Evolutionary conservation across 176 grass and related monocot genomes (phyloP), one percentile per base, ranked within the genome.

Genomic region (Guadua angustifolia): DNA sequence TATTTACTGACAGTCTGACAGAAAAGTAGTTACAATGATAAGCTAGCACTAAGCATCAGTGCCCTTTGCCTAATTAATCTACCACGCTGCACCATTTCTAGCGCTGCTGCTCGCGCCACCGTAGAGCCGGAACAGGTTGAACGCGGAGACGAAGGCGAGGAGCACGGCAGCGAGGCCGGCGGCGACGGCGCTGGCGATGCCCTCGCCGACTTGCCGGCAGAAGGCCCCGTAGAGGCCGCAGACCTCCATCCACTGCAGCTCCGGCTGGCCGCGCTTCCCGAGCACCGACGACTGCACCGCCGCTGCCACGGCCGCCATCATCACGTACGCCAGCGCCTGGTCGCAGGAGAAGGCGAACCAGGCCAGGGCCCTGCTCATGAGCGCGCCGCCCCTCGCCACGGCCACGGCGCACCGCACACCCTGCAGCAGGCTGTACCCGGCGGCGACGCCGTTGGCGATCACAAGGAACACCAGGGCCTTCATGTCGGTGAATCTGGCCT

Each of bases 41-140:
- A 43, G 7, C 40, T 43, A 9, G 40, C 8, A 43, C 40, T 6
- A 9, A 43, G 40, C 40, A 9, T 2, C 17, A 53, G 51, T 18
- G 51, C 51, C 2, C 17, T 19, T 19, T 42, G 7, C 40, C 7
- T 8, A 17, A 5, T 6, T 53, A 24, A 63, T 9, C 49, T 72
- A 76, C 80, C 65, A 71, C 55, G 73, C 21, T 4, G 63, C 42
- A 7, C 13, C 85, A 47, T 46, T 64, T 15, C 69, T 46, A 7
- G 49, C 4, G 36, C 61, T 38, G 75, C 85, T 80, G 35, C 47
- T 69, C 55, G 88, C 90, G 82, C 78, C 82, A 14, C 50, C 42
- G 45, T 92, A 98, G 55, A 98, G 84, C 12, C 96, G 88, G 68
- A 95, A 95, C n/a, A 98, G 80, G 83, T 95, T 94, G 83, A 95